Percentiles rank a stretch among this genome's conserved stretches.
Conservation (phyloP, 495 filamentous ascomycete genomes). For the Rhizodiscina lignyota region DNA sequence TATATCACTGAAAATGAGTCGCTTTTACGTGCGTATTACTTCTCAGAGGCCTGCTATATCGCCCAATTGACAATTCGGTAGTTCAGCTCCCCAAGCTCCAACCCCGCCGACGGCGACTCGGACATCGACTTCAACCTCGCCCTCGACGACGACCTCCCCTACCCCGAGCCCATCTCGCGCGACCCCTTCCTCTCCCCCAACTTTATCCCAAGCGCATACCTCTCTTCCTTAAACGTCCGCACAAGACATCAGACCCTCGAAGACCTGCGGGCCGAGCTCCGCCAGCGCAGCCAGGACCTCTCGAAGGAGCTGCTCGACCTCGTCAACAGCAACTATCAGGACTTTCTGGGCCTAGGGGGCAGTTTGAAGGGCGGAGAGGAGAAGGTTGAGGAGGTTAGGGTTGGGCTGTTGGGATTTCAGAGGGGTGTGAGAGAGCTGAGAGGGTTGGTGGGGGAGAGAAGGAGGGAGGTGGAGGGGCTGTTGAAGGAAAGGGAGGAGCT, state of each 20-base stretch:
- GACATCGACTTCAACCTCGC: conserved; percentile 24
- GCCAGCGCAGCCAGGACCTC: conserved; percentile 54
- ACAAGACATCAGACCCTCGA: conserved; percentile 91
- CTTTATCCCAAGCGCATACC: conserved; percentile 70
- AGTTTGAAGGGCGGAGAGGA: conserved; percentile 79
- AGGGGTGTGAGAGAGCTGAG: conserved; percentile 53
- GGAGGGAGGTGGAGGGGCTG: conserved; percentile 33
- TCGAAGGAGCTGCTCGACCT: conserved; percentile 77
- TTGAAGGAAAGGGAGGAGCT: conserved; percentile 37
- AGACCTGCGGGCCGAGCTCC: conserved; percentile 75
- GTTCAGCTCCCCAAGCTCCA: conserved; percentile 3
- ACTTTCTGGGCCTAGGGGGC: conserved; percentile 69
- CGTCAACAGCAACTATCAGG: conserved; percentile 84
- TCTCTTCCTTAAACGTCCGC: conserved; percentile 47
- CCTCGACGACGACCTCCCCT: conserved; percentile 51
- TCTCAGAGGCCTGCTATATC: not conserved
- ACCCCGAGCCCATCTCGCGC: conserved; percentile 65
- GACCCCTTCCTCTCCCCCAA: conserved; percentile 57
- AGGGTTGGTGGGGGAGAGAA: conserved; percentile 34
- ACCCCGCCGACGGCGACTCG: conserved; percentile 23
- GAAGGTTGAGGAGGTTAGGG: conserved; percentile 76
- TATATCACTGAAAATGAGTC: not conserved
- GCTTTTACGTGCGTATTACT: not conserved
- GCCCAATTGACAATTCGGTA: not conserved
- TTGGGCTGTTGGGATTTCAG: conserved; percentile 70